phyloP scores from a whole-genome alignment of 805 yeast species.

The Cyberlindnera mycetangii region DNA sequence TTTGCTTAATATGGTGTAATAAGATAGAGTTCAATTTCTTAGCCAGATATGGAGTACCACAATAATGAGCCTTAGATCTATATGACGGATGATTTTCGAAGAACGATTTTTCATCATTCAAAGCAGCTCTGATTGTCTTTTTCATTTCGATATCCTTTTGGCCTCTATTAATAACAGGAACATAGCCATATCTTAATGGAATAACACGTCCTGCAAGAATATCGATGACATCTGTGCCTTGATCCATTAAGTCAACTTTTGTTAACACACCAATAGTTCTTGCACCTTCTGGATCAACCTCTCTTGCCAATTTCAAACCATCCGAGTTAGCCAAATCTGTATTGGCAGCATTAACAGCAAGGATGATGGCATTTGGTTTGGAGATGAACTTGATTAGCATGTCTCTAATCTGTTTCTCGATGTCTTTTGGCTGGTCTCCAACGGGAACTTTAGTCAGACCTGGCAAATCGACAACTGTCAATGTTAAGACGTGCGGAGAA shows the following conservation, averaged over 20 bases:
- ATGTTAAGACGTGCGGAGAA: slow-evolving; percentile 90
- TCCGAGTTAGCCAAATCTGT: slow-evolving; percentile 97
- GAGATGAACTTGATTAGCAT: slow-evolving; percentile 91
- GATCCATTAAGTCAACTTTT: slow-evolving; percentile 95
- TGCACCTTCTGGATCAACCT: slow-evolving; percentile 94
- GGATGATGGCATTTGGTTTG: slow-evolving; percentile 90
- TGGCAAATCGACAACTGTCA: slow-evolving; percentile 94
- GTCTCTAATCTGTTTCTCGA: slow-evolving; percentile 90
- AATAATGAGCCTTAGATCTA: slow-evolving; percentile 88
- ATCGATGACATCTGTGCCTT: slow-evolving; percentile 96
- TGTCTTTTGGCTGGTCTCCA: slow-evolving; percentile 98
- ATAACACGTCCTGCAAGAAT: slow-evolving; percentile 93
- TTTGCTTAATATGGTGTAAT: slow-evolving; percentile 83
- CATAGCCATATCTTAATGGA: slow-evolving; percentile 92
- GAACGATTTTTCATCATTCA: slow-evolving; percentile 72
- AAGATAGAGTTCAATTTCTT: slow-evolving; percentile 85
- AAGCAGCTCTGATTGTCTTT: slow-evolving; percentile 85
- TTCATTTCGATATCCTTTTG: slow-evolving; percentile 90
- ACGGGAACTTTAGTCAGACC: slow-evolving; percentile 98
- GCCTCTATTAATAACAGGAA: slow-evolving; percentile 96
- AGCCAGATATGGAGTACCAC: slow-evolving; percentile 98
- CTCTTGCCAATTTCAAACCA: slow-evolving; percentile 93
- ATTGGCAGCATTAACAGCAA: slow-evolving; percentile 94
- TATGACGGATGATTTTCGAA: slow-evolving; percentile 91
- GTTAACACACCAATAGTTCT: slow-evolving; percentile 97